Evolutionary conservation across 2,329 filamentous ascomycete species (phyloP), one percentile per base, ranked within the genome.

Genomic region (Grosmannia huntii): DNA sequence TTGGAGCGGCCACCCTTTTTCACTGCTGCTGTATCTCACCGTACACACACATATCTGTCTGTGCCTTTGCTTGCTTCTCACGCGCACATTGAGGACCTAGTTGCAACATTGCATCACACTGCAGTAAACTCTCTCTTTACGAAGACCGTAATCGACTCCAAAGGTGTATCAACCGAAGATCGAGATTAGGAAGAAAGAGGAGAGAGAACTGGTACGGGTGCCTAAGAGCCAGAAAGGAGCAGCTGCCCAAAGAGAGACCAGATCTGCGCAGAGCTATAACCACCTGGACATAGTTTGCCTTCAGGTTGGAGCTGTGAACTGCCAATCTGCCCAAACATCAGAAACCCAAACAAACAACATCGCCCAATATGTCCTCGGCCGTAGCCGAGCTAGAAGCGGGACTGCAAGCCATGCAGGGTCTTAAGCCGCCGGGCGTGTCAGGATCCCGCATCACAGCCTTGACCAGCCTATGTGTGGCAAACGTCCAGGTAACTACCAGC

Each of bases 401-500:
- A 73, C 83, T 99, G 70, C 89, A 94, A 77, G 91, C 88, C 68
- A 91, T 99, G 85, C 86, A 92, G 68, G 80, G 81, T 65, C 79
- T 96, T 69, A 97, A 96, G 75, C 86, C 94, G 51, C 94, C 94
- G 57, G 94, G 94, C 70, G 90, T 96, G 60, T 95, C 91, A 62
- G 91, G 90, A 66, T 90, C 89, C 65, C 92, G 94, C 74, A 96
- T 99, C 72, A 83, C 82, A 66, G 84, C 84, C 70, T 84, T 99
- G 73, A 97, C 92, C 23, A 78, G 83, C 33, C 84, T 97, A 50
- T 96, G 92, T 75, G 87, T 90, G 62, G 84, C 83, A 68, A 95
- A 95, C 71, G 85, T 95, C 66, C 86, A 95, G 86, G 90, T 95
- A 87, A 75, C 83, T 66, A 60, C 69, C 12, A 19, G 21, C n/a